Base-by-base conservation (phyloP, 257 asterid genomes). In the Mitragyna speciosa region DNA sequence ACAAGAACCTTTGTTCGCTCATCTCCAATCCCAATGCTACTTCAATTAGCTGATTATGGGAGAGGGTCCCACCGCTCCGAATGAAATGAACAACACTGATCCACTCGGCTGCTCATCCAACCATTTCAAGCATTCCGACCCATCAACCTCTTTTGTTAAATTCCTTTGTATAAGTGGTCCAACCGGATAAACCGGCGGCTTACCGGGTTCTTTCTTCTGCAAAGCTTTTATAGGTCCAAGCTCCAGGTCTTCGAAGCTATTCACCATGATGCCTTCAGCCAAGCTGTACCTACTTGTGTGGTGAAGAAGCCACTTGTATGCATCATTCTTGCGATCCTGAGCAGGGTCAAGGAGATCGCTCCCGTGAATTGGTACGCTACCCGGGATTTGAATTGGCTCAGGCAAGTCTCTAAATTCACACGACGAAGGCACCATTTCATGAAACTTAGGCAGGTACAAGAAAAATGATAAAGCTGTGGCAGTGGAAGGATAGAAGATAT, bases 41-140 rank as follows among this genome's bases (percentile, higher is more conserved):
- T n/a, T 87, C 90, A 0, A 58, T 63, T 0, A 84, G 61, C 56
- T 94, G 96, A 4, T 81, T 81, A 30, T 83, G 90, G 5, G 91
- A 65, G 20, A 91, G 84, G 39, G 95, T 81, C 80, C 98, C 98
- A 54, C 93, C 97, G 19, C 97, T 92, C 3, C 98, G 9, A 88
- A 92, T 0, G 97, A 94, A 6, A 94, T 79, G 66, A 73, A 94
- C 74, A 94, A 26, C 5, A 94, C 98, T 0, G 98, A 94, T 0
- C 89, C 89, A 36, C 73, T 83, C 16, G 97, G 97, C 81, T 94
- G 98, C 0, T 88, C 83, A 68, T 86, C 87, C 64, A 94, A 58
- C 97, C 97, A 94, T 64, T 85, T 84, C 59, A 84, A 22, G 78
- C 90, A 84, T 0, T 72, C 84, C 15, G 14, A 26, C 19, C 36